phyloP scores from a whole-genome alignment of 2,329 filamentous ascomycete species.

The Penicillium occitanis region DNA sequence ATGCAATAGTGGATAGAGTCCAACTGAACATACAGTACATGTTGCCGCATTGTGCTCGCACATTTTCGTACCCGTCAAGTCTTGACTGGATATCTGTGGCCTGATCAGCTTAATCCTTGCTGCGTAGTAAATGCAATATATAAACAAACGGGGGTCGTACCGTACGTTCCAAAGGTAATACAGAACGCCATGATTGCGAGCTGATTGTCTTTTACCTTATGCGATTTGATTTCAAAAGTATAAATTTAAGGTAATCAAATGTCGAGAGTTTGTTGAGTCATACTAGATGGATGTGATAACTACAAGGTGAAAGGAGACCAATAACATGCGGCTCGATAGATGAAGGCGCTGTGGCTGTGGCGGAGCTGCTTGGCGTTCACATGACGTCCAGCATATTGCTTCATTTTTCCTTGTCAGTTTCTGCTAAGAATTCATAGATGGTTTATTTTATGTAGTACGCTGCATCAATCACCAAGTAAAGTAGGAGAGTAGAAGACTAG shows the following conservation, averaged over 20 bases:
- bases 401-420: no score
- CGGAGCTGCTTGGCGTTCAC: slow-evolving; percentile 2
- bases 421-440: background rate
- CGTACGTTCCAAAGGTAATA: slow-evolving; percentile 46
- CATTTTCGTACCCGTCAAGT: slow-evolving; percentile 48
- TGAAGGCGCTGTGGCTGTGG: background rate
- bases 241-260: no score
- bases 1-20: background rate
- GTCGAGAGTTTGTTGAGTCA: background rate
- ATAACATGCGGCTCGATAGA: background rate
- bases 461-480: background rate
- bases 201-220: background rate
- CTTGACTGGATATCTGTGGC: slow-evolving; percentile 44
- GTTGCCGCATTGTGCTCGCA: slow-evolving; percentile 43
- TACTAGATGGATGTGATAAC: background rate
- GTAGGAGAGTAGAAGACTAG: background rate
- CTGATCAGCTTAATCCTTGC: background rate
- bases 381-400: background rate
- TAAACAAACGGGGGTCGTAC: slow-evolving; percentile 25
- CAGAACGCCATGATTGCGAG: slow-evolving; percentile 40
- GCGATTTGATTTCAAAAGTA: background rate
- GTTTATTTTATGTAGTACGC: background rate
- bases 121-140: background rate
- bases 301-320: background rate
- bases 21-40: slow-evolving; percentile 36